Evolutionary conservation across 805 yeast genomes (phyloP), one percentile per base, ranked within the genome.

Genomic region (Jamesozyma hellenica): DNA sequence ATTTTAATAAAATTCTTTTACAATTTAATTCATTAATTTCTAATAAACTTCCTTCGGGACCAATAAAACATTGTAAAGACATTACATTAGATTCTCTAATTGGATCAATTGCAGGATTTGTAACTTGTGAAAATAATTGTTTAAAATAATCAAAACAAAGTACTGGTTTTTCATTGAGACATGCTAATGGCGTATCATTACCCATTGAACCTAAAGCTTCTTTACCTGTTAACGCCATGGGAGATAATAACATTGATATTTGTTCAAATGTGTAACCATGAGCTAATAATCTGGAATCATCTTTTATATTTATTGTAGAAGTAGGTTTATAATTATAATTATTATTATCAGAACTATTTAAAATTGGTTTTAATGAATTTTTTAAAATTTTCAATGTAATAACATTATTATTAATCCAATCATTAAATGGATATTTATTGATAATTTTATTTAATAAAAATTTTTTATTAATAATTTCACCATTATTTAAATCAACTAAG

Each of bases 171-270:
- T 84, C 90, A 29, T 95, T 81, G 51, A 90, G 67, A 65, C 98
- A 92, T 0, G 97, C 97, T 48, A 90, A 70, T 11, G 97, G 94
- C 38, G 92, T 78, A 59, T 90, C 98, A 58, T 90, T 90, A 71
- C 98, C 98, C 98, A 90, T 90, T 15, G 96, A 88, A 14, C 98
- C 97, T 39, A 90, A 71, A 11, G 96, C 87, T 66, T 90, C 98
- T 59, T 88, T 90, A 45, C 90, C 95, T 50, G 77, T 81, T 30
- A 72, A 56, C 32, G 94, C 96, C 98, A 90, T 92, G 46, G 97
- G 97, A 7, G 82, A 92, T 51, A 90, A 68, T 32, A 92, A 66
- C 41, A 85, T 63, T 31, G 85, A 73, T 44, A 88, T 71, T 65
- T 90, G 97, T 66, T 90, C 98, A 54, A 80, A 81, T n/a, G 96